Evolutionary conservation across 2,329 filamentous ascomycete species (phyloP), one percentile per base, ranked within the genome.

Genomic region (Cyanodermella asteris): DNA sequence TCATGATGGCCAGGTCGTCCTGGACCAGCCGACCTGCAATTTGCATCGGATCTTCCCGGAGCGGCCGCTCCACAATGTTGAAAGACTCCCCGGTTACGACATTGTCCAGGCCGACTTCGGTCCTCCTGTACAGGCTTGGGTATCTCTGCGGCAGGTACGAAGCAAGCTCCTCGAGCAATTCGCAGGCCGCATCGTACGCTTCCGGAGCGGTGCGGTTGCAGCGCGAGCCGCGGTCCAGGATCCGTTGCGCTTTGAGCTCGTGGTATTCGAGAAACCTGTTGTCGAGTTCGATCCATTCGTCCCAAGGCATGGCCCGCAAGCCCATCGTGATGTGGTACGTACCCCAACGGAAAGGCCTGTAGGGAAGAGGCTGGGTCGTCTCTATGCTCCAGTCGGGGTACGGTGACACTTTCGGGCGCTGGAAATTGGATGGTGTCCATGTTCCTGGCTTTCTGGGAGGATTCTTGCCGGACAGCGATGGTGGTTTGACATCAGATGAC

Each of bases 201-300:
- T 73, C 63, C 0, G 74, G 70, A 2, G 67, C 61, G 0, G 76
- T 84, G 9, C 49, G 49, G 40, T 66, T 71, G 49, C 73, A 78
- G 43, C 72, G 75, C 0, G 46, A 32, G 1, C 67, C 73, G 0
- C 77, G 61, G 33, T 76, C 65, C 9, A 42, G 38, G 23, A 90
- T 75, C 1, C 78, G 64, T 9, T 52, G 50, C 2, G 61, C 58
- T 47, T 90, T 90, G 34, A 72, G 63, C 5, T 58, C 59, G 46
- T 90, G 76, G 42, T 59, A 90, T 26, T 62, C 64, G 1, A 68
- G 59, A 43, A 66, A 90, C 23, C 82, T 61, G 40, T 74, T 82
- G 47, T 90, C 80, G 14, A 90, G 61, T 47, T 90, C 75, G 39
- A 84, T 80, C 76, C 76, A 82, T 28, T 80, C 69, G 26, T 72